These are phyloP conservation scores for Coix lacrymajobi DNA, from an alignment of 176 grass and related monocot species.

Conservation along the genomic window DNA sequence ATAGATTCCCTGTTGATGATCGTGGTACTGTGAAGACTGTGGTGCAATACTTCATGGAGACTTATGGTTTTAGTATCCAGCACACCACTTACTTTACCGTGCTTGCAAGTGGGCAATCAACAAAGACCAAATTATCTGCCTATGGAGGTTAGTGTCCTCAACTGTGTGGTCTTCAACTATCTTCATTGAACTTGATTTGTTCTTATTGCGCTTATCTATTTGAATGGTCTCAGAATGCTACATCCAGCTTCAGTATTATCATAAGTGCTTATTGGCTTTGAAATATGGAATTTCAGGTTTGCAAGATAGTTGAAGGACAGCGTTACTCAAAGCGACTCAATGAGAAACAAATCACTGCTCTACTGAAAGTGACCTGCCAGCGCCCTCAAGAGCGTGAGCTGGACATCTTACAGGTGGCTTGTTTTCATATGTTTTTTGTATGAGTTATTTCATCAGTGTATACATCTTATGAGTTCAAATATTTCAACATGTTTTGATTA, in stretches of 20 bases:
- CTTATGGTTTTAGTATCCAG: conserved; percentile 83
- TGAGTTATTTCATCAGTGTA: conserved; percentile 12
- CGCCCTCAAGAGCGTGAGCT: conserved; percentile 68
- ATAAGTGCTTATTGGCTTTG: conserved; percentile 5
- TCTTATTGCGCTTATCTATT: not conserved
- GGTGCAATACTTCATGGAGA: conserved; percentile 91
- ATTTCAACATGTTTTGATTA: not conserved
- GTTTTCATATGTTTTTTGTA: not conserved
- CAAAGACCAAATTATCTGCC: conserved; percentile 92
- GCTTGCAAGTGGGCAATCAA: conserved; percentile 93
- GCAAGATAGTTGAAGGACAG: conserved; percentile 91
- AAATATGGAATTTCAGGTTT: conserved; percentile 54
- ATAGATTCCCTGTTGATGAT: conserved; percentile 80
- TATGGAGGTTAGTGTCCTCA: conserved; percentile 63
- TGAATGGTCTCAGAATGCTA: not conserved
- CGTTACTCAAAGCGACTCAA: conserved; percentile 87
- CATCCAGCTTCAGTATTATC: conserved; percentile 8
- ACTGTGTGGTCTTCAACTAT: not conserved
- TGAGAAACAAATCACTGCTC: conserved; percentile 88
- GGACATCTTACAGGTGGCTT: conserved; percentile 73
- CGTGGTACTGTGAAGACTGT: conserved; percentile 89
- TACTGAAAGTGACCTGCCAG: conserved; percentile 89
- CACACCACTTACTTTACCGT: conserved; percentile 87
- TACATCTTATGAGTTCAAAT: not conserved
- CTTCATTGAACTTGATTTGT: not conserved